Evolutionary conservation across 1,139 yeast genomes (phyloP).

Genomic region (Debaryomycetaceae sp.): DNA sequence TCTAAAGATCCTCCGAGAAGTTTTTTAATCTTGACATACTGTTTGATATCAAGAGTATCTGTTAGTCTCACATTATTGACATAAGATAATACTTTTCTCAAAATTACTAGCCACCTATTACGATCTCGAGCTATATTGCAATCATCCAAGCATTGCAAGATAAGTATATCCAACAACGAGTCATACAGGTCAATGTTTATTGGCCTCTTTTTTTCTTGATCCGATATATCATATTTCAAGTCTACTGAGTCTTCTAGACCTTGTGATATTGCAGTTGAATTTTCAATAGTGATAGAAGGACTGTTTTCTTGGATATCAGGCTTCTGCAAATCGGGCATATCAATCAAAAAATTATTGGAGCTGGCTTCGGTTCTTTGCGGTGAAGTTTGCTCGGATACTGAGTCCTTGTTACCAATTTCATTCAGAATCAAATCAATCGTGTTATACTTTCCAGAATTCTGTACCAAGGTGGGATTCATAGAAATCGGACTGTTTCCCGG

Average conservation of each 20-base stretch:
- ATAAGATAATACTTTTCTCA: constrained; percentile 22
- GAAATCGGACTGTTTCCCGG: constrained; percentile 4
- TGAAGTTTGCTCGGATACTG: background rate
- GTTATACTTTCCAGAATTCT: constrained; percentile 3
- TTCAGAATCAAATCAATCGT: background rate
- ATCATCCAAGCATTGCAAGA: constrained; percentile 67
- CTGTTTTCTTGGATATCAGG: background rate
- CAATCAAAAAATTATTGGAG: background rate
- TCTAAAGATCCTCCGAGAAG: constrained; percentile 69
- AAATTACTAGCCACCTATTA: constrained; percentile 37
- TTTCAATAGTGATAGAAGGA: background rate
- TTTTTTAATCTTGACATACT: constrained; percentile 81
- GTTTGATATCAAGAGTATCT: constrained; percentile 80
- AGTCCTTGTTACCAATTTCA: background rate
- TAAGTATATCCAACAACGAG: constrained; percentile 31
- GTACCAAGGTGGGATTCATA: constrained; percentile 2
- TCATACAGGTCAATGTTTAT: constrained; percentile 15
- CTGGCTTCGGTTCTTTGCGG: background rate
- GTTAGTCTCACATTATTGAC: constrained; percentile 40
- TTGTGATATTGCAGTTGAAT: background rate
- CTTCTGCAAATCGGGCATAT: background rate
- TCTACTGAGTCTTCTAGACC: background rate
- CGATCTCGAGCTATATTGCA: constrained; percentile 39
- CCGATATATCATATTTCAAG: background rate
- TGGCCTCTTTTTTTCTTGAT: background rate